Evolutionary conservation across 768 basidiomycete species (phyloP), one percentile per base, ranked within the genome.

Genomic region (Grammothele lineata): DNA sequence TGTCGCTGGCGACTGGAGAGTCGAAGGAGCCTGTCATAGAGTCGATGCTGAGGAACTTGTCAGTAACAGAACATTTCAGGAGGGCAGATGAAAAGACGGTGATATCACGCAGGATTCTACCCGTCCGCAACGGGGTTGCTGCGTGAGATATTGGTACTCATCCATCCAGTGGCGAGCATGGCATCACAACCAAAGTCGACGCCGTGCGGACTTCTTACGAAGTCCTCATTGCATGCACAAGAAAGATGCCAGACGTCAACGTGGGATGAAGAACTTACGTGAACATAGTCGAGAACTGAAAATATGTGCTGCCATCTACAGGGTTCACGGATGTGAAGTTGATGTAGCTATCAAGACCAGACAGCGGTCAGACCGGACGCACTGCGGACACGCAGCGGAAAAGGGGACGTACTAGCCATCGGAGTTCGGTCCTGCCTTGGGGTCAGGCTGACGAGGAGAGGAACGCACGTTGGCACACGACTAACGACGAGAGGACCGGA

Each of bases 11-110:
- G 25, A 79, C 61, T 15, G 80, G 76, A 1, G 68, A 62, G 21
- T 66, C 58, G 57, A 81, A 77, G 22, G 77, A 76, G 40, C 85
- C 85, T 11, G 68, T 69, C 84, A 87, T 85, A 32, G 70, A 69
- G 30, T 68, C 62, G 22, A 87, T 66, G 3, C 81, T 86, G n/a
- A n/a, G 53, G 10, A 19, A 9, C 19, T n/a, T 37, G 42, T 50
- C 36, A 27, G 23, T 8, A 23, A 2, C 48, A 56, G n/a, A n/a
- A n/a, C n/a, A n/a, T n/a, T n/a, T n/a, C n/a, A n/a, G n/a, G n/a
- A n/a, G n/a, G n/a, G n/a, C n/a, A n/a, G n/a, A n/a, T n/a, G n/a
- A n/a, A n/a, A n/a, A n/a, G n/a, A n/a, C n/a, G n/a, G n/a, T n/a
- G n/a, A n/a, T n/a, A n/a, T n/a, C n/a, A n/a, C n/a, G n/a, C n/a